Percentiles rank a stretch among this genome's conserved stretches.
phyloP scores from a whole-genome alignment of 2,329 filamentous ascomycete species.

The Teratosphaeria viscida region DNA sequence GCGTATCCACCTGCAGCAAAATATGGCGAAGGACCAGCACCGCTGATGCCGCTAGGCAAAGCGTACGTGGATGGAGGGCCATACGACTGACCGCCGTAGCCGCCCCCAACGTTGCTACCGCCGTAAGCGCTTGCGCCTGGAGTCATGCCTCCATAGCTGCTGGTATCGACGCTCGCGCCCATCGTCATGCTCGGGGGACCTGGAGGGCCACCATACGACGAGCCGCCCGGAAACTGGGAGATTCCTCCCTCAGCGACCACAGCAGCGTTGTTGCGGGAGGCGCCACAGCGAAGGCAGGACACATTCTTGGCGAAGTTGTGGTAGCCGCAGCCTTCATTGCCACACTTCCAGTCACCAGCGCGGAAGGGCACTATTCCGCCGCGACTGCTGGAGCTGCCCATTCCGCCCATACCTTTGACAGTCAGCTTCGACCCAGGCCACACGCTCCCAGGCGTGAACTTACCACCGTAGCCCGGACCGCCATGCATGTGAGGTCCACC shows the following conservation, averaged over 20 bases:
- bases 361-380: constrained; percentile 82
- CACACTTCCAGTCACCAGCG: constrained; percentile 97
- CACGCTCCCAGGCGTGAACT: constrained; percentile 4
- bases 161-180: constrained; percentile 16
- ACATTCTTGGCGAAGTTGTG: constrained; percentile 99
- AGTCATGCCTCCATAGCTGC: constrained; percentile 31
- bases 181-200: constrained; percentile 70
- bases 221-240: constrained; percentile 28
- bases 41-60: constrained; percentile 67
- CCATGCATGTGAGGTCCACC: constrained; percentile 50
- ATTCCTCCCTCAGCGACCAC: constrained; percentile 85
- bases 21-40: constrained; percentile 62
- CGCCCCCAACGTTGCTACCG: constrained; percentile 47
- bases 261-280: constrained; percentile 83
- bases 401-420: constrained; percentile 36
- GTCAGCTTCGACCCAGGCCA: not conserved
- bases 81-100: constrained; percentile 64
- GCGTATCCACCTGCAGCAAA: constrained; percentile 64
- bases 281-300: constrained; percentile 90
- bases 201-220: constrained; percentile 53
- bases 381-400: constrained; percentile 48
- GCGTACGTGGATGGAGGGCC: constrained; percentile 82
- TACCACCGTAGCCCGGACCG: constrained; percentile 31
- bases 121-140: constrained; percentile 62
- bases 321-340: constrained; percentile 92